phyloP scores from a whole-genome alignment of 495 filamentous ascomycete species.

The Extremus antarcticus region DNA sequence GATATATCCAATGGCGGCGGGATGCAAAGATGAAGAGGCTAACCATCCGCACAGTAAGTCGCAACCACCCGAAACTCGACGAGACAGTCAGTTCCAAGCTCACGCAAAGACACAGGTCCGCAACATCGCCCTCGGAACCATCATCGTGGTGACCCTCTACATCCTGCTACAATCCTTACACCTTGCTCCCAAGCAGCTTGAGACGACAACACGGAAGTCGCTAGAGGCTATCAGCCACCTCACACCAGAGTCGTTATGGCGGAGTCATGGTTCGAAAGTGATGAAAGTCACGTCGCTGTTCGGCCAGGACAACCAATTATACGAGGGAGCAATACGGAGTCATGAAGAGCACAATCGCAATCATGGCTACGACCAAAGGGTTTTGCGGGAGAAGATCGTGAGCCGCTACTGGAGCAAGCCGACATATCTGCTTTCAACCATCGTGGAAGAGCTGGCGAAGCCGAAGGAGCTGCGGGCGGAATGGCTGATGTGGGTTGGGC shows the following conservation, averaged over 20 bases:
- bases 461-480: conserved; percentile 29
- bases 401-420: conserved; percentile 36
- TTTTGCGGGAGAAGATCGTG: conserved; percentile 30
- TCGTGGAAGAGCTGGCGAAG: conserved; percentile 36
- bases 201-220: neutral
- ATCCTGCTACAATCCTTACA: neutral
- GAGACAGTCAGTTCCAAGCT: neutral
- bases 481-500: conserved; percentile 39
- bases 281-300: conserved; percentile 1
- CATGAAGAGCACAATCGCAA: conserved; percentile 32
- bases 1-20: too few species aligned
- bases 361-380: conserved; percentile 33
- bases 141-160: neutral
- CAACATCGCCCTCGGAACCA: neutral
- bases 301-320: conserved; percentile 18
- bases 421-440: conserved; percentile 32
- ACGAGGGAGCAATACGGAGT: conserved; percentile 34
- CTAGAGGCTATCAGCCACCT: conserved; percentile 1
- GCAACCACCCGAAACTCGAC: neutral
- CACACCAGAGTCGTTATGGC: neutral
- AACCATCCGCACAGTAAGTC: neutral
- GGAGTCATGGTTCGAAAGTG: neutral
- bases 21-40: neutral
- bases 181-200: neutral
- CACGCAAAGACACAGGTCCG: neutral